Conservation (phyloP, 2,329 filamentous ascomycete genomes). For the Mycosphaerelloides madeirae region DNA sequence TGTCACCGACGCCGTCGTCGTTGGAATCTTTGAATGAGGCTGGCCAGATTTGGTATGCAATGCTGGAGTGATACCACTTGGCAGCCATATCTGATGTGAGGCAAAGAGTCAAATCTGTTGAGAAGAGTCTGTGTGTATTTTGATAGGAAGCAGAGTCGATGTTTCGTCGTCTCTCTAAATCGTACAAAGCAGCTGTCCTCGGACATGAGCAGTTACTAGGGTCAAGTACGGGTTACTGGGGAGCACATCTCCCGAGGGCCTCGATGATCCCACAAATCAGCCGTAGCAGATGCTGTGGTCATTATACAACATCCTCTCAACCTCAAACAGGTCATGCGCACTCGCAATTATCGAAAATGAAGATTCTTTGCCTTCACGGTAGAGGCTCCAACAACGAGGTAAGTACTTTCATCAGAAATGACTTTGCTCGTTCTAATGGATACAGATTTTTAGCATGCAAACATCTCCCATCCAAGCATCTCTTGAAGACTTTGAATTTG, state of each 20-base stretch:
- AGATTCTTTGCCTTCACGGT: conserved; percentile 13
- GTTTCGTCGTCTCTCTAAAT: too few relatives aligned
- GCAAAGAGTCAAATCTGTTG: neutral
- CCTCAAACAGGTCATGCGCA: too few relatives aligned
- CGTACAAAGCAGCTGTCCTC: too few relatives aligned
- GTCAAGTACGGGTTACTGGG: neutral
- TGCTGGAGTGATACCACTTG: neutral
- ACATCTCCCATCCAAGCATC: neutral
- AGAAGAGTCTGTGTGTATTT: too few relatives aligned
- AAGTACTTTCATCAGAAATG: neutral
- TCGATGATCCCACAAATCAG: neutral
- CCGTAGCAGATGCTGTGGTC: too few relatives aligned
- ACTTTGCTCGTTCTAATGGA: neutral
- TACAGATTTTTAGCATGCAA: neutral
- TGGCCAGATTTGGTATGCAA: conserved; percentile 51
- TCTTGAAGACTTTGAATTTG: conserved; percentile 15
- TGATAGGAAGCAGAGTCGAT: too few relatives aligned
- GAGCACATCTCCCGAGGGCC: neutral
- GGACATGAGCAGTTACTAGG: neutral
- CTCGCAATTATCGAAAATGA: neutral
- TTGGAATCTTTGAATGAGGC: conserved; percentile 54
- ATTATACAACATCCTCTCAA: too few relatives aligned
- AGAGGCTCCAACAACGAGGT: conserved; percentile 14
- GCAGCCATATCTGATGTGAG: neutral
- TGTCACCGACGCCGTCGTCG: conserved; percentile 57